Conservation (phyloP, 2,329 filamentous ascomycete species). For the Pestalotiopsis fici region DNA sequence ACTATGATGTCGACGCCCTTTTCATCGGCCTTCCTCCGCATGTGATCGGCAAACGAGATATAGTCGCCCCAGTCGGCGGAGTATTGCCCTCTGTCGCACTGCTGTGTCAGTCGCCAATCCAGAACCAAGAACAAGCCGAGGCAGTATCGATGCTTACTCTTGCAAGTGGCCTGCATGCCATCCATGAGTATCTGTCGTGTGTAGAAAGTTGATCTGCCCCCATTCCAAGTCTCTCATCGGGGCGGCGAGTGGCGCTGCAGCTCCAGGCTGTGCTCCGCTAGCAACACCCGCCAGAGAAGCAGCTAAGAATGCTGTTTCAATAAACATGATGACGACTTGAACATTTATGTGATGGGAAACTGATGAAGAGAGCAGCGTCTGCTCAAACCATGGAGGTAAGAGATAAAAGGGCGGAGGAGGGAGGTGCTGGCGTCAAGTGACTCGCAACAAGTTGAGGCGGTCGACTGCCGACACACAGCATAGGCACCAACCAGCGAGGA, state of each 20-base stretch:
- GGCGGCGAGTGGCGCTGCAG: slow-evolving; percentile 74
- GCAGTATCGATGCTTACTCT: slow-evolving; percentile 58
- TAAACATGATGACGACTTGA: slow-evolving; percentile 27
- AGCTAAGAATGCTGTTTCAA: slow-evolving; percentile 33
- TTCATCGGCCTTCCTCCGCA: slow-evolving; percentile 77
- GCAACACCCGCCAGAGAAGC: slow-evolving; percentile 38
- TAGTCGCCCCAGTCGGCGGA: slow-evolving; percentile 98
- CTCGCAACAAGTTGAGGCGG: background rate
- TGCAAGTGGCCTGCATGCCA: slow-evolving; percentile 94
- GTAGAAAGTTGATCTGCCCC: slow-evolving; percentile 97
- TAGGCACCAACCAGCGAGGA: background rate
- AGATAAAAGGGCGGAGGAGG: background rate
- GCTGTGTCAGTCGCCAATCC: background rate
- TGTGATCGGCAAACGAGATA: slow-evolving; percentile 84
- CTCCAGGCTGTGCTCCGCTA: slow-evolving; percentile 71
- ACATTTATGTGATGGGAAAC: background rate
- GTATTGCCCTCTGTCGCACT: slow-evolving; percentile 71
- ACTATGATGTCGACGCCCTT: slow-evolving; percentile 83
- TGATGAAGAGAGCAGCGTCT: background rate
- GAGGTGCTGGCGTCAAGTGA: background rate
- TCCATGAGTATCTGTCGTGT: slow-evolving; percentile 94
- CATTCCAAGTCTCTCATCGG: slow-evolving; percentile 84
- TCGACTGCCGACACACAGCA: background rate
- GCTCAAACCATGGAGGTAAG: background rate
- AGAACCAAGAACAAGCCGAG: background rate